These are phyloP conservation scores for Lithohypha guttulata DNA, from an alignment of 2,329 filamentous ascomycete genomes.

Conservation along the genomic window DNA sequence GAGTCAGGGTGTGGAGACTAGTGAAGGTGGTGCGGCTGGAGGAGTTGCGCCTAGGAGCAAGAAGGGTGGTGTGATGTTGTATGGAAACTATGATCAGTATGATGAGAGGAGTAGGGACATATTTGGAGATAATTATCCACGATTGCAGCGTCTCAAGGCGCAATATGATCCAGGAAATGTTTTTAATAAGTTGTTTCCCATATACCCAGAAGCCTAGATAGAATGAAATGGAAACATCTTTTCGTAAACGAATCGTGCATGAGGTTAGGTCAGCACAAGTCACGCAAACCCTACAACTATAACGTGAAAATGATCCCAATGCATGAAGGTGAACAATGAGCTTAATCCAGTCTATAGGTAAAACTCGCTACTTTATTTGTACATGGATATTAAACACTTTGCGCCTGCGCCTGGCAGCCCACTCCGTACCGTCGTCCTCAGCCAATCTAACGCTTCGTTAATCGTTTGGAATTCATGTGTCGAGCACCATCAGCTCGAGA, in stretches of 20 bases:
- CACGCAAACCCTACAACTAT: no score
- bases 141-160: constrained; percentile 34
- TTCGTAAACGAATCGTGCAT: neutral
- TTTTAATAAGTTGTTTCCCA: constrained; percentile 36
- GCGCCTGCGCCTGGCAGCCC: no score
- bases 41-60: constrained; percentile 11
- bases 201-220: constrained; percentile 18
- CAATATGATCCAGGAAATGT: constrained; percentile 38
- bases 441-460: no score
- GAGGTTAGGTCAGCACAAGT: no score
- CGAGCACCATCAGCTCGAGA: no score
- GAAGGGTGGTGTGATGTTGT: constrained; percentile 17
- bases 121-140: constrained; percentile 35
- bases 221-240: neutral
- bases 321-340: no score
- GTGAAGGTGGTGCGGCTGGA: constrained; percentile 10
- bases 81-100: constrained; percentile 23
- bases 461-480: no score
- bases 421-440: no score
- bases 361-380: no score
- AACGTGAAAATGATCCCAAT: no score
- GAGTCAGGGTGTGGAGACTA: constrained; percentile 8
- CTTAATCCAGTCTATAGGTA: no score
- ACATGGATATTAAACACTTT: no score
- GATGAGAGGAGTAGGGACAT: constrained; percentile 26